These are phyloP conservation scores for Beverwykella pulmonaria DNA, from an alignment of 495 filamentous ascomycete genomes.

Conservation along the genomic window DNA sequence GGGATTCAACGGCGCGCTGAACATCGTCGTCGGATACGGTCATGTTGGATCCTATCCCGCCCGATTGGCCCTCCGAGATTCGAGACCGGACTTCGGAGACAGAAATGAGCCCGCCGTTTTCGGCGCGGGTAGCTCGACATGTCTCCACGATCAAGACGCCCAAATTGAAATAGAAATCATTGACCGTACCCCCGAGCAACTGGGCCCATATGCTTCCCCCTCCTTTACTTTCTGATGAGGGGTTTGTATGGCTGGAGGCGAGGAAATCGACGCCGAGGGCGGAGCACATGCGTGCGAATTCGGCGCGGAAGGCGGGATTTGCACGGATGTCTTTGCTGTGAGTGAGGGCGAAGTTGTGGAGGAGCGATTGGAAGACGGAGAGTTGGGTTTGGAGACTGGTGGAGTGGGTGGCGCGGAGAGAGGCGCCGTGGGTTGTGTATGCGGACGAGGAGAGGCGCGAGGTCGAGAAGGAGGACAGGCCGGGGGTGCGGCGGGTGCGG, in stretches of 20 bases:
- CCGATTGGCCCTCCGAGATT: slow-evolving; percentile 63
- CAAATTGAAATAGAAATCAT: slow-evolving; percentile 98
- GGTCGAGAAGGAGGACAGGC: slow-evolving; percentile 88
- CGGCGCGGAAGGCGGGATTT: slow-evolving; percentile 89
- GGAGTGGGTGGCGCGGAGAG: slow-evolving; percentile 77
- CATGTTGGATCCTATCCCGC: slow-evolving; percentile 69
- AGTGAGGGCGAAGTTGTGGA: slow-evolving; percentile 91
- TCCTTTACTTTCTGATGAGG: slow-evolving; percentile 51
- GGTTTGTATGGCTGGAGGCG: slow-evolving; percentile 58
- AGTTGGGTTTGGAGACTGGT: slow-evolving; percentile 87
- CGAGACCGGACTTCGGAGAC: slow-evolving; percentile 77
- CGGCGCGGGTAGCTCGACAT: slow-evolving; percentile 79
- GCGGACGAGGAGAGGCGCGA: slow-evolving; percentile 76
- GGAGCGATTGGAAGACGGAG: slow-evolving; percentile 88
- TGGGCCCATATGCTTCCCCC: slow-evolving; percentile 82
- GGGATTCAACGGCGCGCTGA: slow-evolving; percentile 80
- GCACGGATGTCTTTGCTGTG: slow-evolving; percentile 94
- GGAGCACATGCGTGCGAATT: slow-evolving; percentile 98
- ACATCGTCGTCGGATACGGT: slow-evolving; percentile 89
- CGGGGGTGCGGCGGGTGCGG: slow-evolving; percentile 63
- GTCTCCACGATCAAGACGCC: slow-evolving; percentile 93
- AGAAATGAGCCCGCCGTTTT: slow-evolving; percentile 90
- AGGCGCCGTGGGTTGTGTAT: slow-evolving; percentile 84
- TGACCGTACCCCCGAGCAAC: slow-evolving; percentile 84
- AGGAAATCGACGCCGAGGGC: slow-evolving; percentile 95